Evolutionary conservation across 805 yeast genomes (phyloP).

Genomic region (Saccharomycopsis oosterbeekiorum): DNA sequence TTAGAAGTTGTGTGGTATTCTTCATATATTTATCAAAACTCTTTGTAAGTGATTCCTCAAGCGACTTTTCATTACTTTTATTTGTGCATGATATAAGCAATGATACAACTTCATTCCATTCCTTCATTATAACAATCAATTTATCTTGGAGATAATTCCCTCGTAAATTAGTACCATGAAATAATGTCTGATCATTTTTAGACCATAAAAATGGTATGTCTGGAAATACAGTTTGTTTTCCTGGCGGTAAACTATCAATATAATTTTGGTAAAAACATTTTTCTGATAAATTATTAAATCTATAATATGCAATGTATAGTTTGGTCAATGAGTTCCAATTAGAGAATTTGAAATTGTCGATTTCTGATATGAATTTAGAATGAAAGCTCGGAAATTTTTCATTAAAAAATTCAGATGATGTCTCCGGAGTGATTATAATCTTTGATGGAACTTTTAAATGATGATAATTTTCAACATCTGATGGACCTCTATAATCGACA

Average conservation of each 20-base stretch:
- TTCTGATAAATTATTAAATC: neutral
- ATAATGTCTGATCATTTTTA: slow-evolving; percentile 1
- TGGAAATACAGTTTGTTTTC: slow-evolving; percentile 4
- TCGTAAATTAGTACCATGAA: slow-evolving; percentile 12
- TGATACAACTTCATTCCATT: slow-evolving; percentile 13
- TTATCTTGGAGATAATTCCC: slow-evolving; percentile 9
- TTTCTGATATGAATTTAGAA: neutral
- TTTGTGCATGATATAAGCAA: neutral
- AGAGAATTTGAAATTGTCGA: neutral
- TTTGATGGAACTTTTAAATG: slow-evolving; percentile 9
- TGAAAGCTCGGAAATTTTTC: neutral
- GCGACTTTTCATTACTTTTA: neutral
- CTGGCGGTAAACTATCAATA: slow-evolving; percentile 14
- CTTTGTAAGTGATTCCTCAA: neutral
- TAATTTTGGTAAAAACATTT: slow-evolving; percentile 9
- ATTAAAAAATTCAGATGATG: slow-evolving; percentile 3
- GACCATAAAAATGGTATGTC: slow-evolving; percentile 16
- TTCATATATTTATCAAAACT: neutral
- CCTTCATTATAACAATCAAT: slow-evolving; percentile 5
- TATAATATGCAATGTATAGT: slow-evolving; percentile 3
- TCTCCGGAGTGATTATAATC: slow-evolving; percentile 3
- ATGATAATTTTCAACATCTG: slow-evolving; percentile 31
- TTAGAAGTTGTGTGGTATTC: neutral
- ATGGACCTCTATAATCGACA: slow-evolving; percentile 22
- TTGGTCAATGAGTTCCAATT: slow-evolving; percentile 11